phyloP scores from a whole-genome alignment of 352 stramenopile genomes.

The Phytophthora gonapodyides region DNA sequence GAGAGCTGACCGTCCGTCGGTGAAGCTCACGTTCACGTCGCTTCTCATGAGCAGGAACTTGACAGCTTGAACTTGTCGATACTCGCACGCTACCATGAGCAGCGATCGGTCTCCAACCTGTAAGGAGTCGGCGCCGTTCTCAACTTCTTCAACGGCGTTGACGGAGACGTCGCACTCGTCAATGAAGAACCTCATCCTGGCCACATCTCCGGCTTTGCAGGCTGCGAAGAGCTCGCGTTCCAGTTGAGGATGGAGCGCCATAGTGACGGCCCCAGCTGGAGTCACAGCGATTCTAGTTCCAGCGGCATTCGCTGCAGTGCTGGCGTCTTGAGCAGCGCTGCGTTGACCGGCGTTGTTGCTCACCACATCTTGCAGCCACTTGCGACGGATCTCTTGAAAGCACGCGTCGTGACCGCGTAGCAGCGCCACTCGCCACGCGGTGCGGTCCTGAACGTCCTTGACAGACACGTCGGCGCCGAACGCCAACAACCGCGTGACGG shows the following conservation, averaged over 20 bases:
- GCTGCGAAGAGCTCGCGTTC: conserved; percentile 34
- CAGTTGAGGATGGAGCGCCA: conserved; percentile 45
- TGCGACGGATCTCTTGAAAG: conserved; percentile 67
- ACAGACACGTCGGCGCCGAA: conserved; percentile 55
- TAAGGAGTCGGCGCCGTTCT: neutral
- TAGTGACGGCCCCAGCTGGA: conserved; percentile 1
- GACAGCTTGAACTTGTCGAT: conserved; percentile 15
- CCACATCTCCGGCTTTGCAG: conserved; percentile 29
- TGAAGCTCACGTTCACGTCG: conserved; percentile 30
- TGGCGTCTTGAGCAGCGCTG: conserved; percentile 4
- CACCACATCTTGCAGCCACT: conserved; percentile 55
- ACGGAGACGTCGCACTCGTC: conserved; percentile 47
- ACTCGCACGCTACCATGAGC: conserved; percentile 39
- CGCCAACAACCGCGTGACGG: conserved; percentile 47
- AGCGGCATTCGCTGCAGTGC: neutral
- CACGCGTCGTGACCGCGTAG: conserved; percentile 55
- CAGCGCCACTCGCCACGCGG: conserved; percentile 64
- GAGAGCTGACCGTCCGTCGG: conserved; percentile 26
- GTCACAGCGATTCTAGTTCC: conserved; percentile 9
- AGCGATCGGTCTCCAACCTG: conserved; percentile 20
- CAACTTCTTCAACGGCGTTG: conserved; percentile 30
- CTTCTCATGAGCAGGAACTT: conserved; percentile 31
- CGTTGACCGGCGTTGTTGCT: conserved; percentile 18
- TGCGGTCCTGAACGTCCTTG: conserved; percentile 47
- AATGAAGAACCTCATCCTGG: conserved; percentile 38